Conservation (phyloP, 306 rosid species). For the Castanopsis chinensis region DNA sequence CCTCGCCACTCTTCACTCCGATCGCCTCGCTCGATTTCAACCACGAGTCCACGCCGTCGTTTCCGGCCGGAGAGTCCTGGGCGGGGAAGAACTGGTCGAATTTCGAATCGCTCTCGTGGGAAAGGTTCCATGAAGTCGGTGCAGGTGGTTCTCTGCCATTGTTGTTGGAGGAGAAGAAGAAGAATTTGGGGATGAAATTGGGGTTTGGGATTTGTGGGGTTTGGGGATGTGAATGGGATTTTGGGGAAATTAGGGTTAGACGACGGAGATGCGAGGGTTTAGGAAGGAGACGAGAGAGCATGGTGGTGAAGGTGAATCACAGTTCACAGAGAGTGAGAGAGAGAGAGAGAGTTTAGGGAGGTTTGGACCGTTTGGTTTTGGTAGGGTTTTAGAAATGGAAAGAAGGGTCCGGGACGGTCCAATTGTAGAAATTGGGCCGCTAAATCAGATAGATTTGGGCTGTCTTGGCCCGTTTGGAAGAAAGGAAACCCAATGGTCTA, state of each 20-base stretch:
- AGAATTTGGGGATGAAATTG: slow-evolving; percentile 37
- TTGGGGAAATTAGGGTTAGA: slow-evolving; percentile 40
- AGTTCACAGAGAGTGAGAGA: too few relatives aligned
- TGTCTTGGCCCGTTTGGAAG: too few relatives aligned
- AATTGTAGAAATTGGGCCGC: too few relatives aligned
- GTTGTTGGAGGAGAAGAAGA: slow-evolving; percentile 32
- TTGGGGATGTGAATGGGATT: slow-evolving; percentile 14
- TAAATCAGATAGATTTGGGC: too few relatives aligned
- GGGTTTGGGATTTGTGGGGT: slow-evolving; percentile 18
- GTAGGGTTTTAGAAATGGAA: slow-evolving; percentile 1
- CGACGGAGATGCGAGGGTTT: slow-evolving; percentile 61
- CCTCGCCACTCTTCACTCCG: slow-evolving; percentile 10
- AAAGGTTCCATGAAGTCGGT: slow-evolving; percentile 39
- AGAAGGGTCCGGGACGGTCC: neutral
- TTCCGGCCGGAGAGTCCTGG: slow-evolving; percentile 3
- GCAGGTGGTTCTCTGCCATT: slow-evolving; percentile 33
- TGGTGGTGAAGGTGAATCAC: slow-evolving; percentile 29
- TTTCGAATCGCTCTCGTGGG: slow-evolving; percentile 41
- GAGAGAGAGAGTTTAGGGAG: neutral
- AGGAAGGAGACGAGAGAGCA: slow-evolving; percentile 86
- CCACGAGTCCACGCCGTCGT: slow-evolving; percentile 40
- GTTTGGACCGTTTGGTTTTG: neutral
- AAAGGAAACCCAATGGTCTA: too few relatives aligned
- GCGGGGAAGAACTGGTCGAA: slow-evolving; percentile 47
- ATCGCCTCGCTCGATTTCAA: slow-evolving; percentile 31